Base-by-base conservation (phyloP, 352 stramenopile species). In the Pythium aphanidermatum region DNA sequence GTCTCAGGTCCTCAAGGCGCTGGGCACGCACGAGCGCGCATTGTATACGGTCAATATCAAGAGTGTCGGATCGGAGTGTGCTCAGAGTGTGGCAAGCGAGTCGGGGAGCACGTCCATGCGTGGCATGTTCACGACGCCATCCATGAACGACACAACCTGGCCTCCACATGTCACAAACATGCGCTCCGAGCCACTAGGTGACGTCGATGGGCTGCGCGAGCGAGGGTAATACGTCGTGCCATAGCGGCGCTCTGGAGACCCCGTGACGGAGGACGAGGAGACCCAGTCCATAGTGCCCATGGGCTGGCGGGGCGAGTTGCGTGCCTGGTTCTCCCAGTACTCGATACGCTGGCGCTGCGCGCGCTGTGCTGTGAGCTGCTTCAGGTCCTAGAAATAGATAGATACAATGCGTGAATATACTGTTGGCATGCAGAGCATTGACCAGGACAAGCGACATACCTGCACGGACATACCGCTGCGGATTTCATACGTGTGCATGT, bases 401-500 rank as follows among this genome's bases (percentile, higher is more conserved):
- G n/a, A n/a, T n/a, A n/a, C n/a, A n/a, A n/a, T n/a, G n/a, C n/a
- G n/a, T n/a, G n/a, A 19, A 51, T 3, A 52, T 6, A 23, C 6
- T 29, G 33, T 44, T n/a, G 11, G 37, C 11, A 19, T 53, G n/a
- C 26, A 24, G 3, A 8, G n/a, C 4, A 43, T 24, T 27, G 20
- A 46, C 19, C 39, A 12, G 7, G 11, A 20, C 17, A 50, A 24
- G 13, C 2, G 25, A 30, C 43, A 13, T 20, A 86, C 75, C 73
- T 88, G 77, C 19, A 92, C 79, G 26, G 72, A 86, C 79, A 92
- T 92, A 52, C 79, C 79, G 42, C 76, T 89, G 48, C 79, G 76
- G 58, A 92, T 85, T 63, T 86, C 73, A 39, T 70, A 81, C 29
- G 37, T 19, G 20, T 20, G 37, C 31, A n/a, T 34, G 27, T 25